Evolutionary conservation across 2,329 filamentous ascomycete genomes (phyloP), one percentile per base, ranked within the genome.

Genomic region (Colletotrichum theobromicola): DNA sequence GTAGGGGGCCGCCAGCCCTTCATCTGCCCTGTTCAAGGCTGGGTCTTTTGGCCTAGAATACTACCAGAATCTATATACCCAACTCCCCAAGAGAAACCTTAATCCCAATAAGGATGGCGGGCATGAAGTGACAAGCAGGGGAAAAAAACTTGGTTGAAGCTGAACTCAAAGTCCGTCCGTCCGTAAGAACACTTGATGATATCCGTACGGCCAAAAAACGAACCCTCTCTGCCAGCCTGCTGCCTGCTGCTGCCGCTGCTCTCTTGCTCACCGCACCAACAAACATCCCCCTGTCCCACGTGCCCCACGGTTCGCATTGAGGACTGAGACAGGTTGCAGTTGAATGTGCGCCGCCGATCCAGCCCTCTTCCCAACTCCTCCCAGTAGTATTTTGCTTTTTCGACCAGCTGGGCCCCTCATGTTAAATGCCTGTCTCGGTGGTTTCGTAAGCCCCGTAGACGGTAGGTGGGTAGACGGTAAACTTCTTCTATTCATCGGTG

Each of bases 351-450:
- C 42, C 42, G 42, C n/a, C 64, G 21, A 66, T 60, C 68, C 50
- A 26, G 24, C 50, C 35, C 61, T 65, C 7, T 15, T 65, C 62
- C 42, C 42, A 61, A 32, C 57, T 32, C n/a, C 57, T 32, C n/a
- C 42, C 32, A 57, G 18, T 16, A n/a, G n/a, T n/a, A n/a, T n/a
- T 32, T 72, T 72, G 65, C 70, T 69, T 72, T 69, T 71, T 53
- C 12, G 16, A 30, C 15, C 63, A 7, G 24, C 35, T 63, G 9
- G 60, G 8, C 13, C 30, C 62, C 21, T 30, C 65, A 35, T 30
- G 68, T 60, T 37, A 34, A 35, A 60, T 60, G 70, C 46, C 26
- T 53, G 66, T 57, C 70, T 73, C 58, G 58, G 70, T 73, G 57
- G 57, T 57, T 72, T 46, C n/a, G 30, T 68, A 37, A 10, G 26